These are phyloP conservation scores for Cudoniella acicularis DNA, from an alignment of 495 filamentous ascomycete species.

Conservation along the genomic window DNA sequence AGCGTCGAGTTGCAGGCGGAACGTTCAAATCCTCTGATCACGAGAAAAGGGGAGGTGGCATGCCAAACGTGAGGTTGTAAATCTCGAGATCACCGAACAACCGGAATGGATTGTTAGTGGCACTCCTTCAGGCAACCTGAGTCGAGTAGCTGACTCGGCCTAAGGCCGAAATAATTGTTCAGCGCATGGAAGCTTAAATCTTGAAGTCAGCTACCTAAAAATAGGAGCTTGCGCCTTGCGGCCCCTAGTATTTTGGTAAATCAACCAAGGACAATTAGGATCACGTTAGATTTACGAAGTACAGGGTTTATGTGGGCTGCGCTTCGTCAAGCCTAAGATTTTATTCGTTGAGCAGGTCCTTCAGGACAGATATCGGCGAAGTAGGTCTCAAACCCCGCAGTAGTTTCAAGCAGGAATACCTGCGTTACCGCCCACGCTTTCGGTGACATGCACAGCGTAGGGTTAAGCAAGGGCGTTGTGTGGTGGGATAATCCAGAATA, in stretches of 20 bases:
- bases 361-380: background rate
- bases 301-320: background rate
- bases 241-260: background rate
- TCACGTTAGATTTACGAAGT: background rate
- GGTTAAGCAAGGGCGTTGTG: no score
- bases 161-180: background rate
- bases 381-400: background rate
- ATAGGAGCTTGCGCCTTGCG: background rate
- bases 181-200: no score
- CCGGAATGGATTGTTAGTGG: background rate
- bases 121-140: background rate
- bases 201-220: no score
- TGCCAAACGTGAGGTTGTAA: background rate
- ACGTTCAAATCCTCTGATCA: background rate
- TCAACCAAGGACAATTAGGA: background rate
- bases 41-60: background rate
- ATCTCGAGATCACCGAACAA: background rate
- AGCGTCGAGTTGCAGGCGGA: background rate
- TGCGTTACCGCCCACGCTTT: no score
- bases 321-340: no score
- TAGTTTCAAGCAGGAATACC: background rate
- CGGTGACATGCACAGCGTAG: no score
- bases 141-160: background rate
- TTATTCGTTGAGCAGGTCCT: no score
- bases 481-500: no score